A percentile compares a stretch with the other conserved stretches of the same genome.
Conservation (phyloP, 768 basidiomycete species). For the Harrya chromipes region DNA sequence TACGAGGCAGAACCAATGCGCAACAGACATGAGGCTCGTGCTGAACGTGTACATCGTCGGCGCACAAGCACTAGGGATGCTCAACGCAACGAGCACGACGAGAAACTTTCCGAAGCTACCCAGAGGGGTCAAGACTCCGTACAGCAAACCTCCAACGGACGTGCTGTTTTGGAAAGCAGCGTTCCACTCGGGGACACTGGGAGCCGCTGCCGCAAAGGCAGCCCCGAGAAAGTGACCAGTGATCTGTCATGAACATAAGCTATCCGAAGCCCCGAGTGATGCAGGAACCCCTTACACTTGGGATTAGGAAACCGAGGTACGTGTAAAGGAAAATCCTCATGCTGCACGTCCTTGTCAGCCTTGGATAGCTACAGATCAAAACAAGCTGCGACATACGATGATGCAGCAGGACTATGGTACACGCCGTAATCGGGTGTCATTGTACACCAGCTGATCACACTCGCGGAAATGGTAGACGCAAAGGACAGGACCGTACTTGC, state of each 20-base stretch:
- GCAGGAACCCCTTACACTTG: constrained; percentile 34
- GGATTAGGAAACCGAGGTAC: constrained; percentile 43
- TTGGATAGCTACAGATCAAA: neutral
- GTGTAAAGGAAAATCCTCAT: constrained; percentile 42
- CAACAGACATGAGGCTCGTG: constrained; percentile 43
- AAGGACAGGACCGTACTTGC: constrained; percentile 39
- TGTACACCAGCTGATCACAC: constrained; percentile 41
- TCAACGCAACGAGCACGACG: constrained; percentile 49
- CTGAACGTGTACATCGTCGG: constrained; percentile 58
- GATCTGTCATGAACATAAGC: constrained; percentile 25
- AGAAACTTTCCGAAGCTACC: constrained; percentile 48
- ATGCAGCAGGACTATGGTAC: constrained; percentile 50
- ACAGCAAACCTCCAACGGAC: constrained; percentile 45
- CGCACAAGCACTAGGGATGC: constrained; percentile 52
- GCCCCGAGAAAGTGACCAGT: constrained; percentile 43
- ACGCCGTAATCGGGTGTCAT: constrained; percentile 49
- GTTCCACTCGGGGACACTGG: constrained; percentile 37
- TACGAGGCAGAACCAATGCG: constrained; percentile 31
- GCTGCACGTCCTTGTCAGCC: constrained; percentile 20
- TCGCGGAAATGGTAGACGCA: constrained; percentile 42
- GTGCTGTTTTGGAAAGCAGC: constrained; percentile 38
- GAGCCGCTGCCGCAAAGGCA: constrained; percentile 43
- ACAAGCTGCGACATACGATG: constrained; percentile 43
- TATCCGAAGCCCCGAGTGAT: neutral
- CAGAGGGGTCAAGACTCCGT: constrained; percentile 35